Conservation (phyloP, 2,329 filamentous ascomycete species). For the Aspergillus brasiliensis region DNA sequence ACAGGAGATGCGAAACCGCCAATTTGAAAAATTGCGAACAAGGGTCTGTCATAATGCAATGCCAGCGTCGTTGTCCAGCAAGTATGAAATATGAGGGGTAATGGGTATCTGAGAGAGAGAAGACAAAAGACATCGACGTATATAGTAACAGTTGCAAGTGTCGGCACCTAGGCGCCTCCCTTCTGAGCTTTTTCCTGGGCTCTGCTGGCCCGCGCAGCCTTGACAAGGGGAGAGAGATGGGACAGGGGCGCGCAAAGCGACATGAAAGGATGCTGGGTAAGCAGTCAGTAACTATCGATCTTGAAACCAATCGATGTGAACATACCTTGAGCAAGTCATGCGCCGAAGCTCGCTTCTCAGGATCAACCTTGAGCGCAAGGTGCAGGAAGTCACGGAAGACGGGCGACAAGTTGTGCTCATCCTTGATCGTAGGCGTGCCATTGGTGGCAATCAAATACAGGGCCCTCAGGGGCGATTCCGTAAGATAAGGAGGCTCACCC, state of each 20-base stretch:
- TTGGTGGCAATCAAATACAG: constrained; percentile 97
- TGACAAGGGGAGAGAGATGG: constrained; percentile 82
- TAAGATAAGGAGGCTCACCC: constrained; percentile 94
- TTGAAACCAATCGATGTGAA: constrained; percentile 19
- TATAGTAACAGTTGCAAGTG: constrained; percentile 26
- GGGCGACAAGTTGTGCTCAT: constrained; percentile 76
- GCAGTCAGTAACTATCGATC: constrained; percentile 18
- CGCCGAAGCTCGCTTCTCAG: constrained; percentile 92
- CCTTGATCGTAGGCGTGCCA: constrained; percentile 92
- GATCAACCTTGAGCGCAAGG: constrained; percentile 93
- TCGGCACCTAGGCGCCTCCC: constrained; percentile 41
- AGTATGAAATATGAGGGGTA: constrained; percentile 23
- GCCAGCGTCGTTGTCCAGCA: constrained; percentile 21
- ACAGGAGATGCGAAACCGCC: constrained; percentile 13
- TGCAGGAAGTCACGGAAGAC: constrained; percentile 90
- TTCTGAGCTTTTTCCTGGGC: constrained; percentile 81
- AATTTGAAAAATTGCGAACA: constrained; percentile 12
- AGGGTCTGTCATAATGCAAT: constrained; percentile 22
- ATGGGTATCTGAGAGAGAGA: constrained; percentile 32
- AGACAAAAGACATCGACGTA: constrained; percentile 33
- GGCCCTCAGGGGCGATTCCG: constrained; percentile 88
- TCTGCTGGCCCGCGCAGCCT: constrained; percentile 79
- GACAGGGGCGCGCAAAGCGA: constrained; percentile 70
- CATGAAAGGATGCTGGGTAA: constrained; percentile 74
- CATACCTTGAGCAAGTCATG: constrained; percentile 89